Evolutionary conservation across 2,329 filamentous ascomycete species (phyloP), one percentile per base, ranked within the genome.

Genomic region (Penicillium sp.): DNA sequence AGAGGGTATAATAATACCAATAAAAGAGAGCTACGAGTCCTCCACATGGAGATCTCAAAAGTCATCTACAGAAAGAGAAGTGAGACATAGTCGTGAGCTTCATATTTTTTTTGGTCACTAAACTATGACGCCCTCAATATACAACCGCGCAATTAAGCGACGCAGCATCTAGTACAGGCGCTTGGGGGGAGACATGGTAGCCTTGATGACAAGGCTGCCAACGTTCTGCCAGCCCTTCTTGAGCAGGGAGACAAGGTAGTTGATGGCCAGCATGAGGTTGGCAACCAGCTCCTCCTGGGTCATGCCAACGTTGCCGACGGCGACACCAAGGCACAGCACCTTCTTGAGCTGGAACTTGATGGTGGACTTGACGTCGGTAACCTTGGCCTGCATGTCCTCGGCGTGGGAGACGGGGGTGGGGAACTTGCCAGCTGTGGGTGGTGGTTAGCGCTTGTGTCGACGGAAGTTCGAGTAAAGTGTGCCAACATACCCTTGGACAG

Each of bases 181-280:
- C 82, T 89, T 93, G 62, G 93, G 93, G 61, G 93, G 93, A 75
- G 88, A 95, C 93, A 98, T 98, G 79, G 87, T 87, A 77, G 93
- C 93, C 87, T 98, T 98, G 83, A 98, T 93, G 72, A 90, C 95
- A 78, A 98, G 83, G 81, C 86, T 93, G 72, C 93, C 93, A 68
- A 98, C 93, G 83, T 98, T 98, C 83, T 98, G 93, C 93, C 93
- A 98, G 73, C 93, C 93, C 87, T 98, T 98, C 89, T 98, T 98
- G 72, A 98, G 80, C 63, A 98, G 81, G 56, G 89, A 96, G 73
- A 98, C 91, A 58, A 98, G 84, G 84, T 98, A 98, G 87, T 98
- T 98, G 85, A 98, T 97, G 76, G 91, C 82, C 78, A 98, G 78
- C 93, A 98, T 98, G 77, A 97, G 90, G 86, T 98, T 98, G 70